A percentile compares a stretch with the other conserved stretches of the same genome.
Evolutionary conservation across 2,329 filamentous ascomycete species (phyloP).

Genomic region (Botrytis squamosa): DNA sequence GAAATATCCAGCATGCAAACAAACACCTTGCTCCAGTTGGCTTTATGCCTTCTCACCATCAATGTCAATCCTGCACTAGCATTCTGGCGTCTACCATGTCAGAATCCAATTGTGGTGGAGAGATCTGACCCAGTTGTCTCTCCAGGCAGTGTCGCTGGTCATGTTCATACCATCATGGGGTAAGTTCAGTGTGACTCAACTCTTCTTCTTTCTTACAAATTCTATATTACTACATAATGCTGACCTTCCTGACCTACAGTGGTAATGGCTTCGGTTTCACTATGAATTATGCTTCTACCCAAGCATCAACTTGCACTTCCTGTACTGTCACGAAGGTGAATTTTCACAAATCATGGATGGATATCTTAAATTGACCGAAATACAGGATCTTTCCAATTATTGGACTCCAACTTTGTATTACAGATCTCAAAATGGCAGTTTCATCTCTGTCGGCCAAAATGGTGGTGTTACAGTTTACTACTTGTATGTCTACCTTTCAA

Average conservation of each 20-base stretch:
- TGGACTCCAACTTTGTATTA: conserved; percentile 63
- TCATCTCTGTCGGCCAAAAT: conserved; percentile 45
- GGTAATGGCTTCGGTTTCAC: conserved; percentile 54
- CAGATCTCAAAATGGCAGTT: conserved; percentile 54
- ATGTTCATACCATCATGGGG: conserved; percentile 64
- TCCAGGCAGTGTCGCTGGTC: conserved; percentile 52
- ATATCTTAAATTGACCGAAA: not conserved
- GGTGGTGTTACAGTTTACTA: conserved; percentile 60
- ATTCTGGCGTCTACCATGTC: conserved; percentile 49
- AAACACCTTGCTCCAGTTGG: not conserved
- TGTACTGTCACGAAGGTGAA: conserved; percentile 55
- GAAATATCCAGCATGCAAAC: conserved; percentile 1
- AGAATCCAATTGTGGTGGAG: conserved; percentile 44
- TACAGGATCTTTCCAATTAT: conserved; percentile 57
- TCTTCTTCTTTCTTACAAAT: rapidly evolving
- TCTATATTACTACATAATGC: too few species aligned
- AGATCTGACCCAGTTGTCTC: conserved; percentile 59
- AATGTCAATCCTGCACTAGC: conserved; percentile 36
- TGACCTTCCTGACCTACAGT: not conserved
- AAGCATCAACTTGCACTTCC: conserved; percentile 58
- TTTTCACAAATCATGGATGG: not conserved
- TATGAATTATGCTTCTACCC: conserved; percentile 53
- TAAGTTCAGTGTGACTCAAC: not conserved
- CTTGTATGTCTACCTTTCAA: conserved; percentile 40
- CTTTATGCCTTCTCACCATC: conserved; percentile 14